phyloP scores from a whole-genome alignment of 192 early-diverging fungal species.

The Oehlia diaphana region DNA sequence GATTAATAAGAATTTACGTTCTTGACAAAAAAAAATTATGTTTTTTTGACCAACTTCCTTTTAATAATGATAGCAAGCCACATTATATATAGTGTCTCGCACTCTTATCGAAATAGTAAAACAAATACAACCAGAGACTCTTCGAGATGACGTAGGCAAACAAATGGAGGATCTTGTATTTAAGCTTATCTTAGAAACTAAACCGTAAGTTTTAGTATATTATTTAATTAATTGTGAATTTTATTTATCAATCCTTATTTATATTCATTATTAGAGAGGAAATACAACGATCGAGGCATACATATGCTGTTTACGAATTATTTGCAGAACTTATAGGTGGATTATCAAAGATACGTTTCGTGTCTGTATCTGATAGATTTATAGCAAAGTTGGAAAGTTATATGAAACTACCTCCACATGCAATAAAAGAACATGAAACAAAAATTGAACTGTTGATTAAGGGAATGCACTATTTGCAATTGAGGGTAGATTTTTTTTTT shows the following conservation, averaged over 20 bases:
- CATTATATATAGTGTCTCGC: constrained; percentile 87
- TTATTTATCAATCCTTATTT: not conserved
- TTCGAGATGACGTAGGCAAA: constrained; percentile 81
- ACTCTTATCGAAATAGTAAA: constrained; percentile 84
- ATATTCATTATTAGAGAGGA: constrained; percentile 48
- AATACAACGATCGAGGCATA: constrained; percentile 70
- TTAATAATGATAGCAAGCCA: constrained; percentile 20
- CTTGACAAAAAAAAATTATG: no score
- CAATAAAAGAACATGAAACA: constrained; percentile 63
- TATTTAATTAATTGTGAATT: not conserved
- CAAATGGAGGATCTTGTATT: constrained; percentile 95
- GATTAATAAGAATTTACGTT: not conserved
- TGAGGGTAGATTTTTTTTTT: constrained; percentile 63
- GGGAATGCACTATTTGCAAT: constrained; percentile 85
- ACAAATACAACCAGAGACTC: constrained; percentile 64
- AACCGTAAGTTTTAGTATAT: constrained; percentile 71
- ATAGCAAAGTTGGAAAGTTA: constrained; percentile 84
- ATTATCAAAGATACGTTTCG: constrained; percentile 87
- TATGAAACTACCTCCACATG: constrained; percentile 53
- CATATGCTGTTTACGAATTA: constrained; percentile 85
- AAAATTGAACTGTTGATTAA: constrained; percentile 86
- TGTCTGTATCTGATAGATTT: constrained; percentile 91
- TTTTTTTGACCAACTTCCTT: not conserved
- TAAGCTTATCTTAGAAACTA: constrained; percentile 80
- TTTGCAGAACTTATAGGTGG: constrained; percentile 93